A percentile compares a stretch with the other conserved stretches of the same genome.
phyloP scores from a whole-genome alignment of 768 basidiomycete species.

The Imleria badia region DNA sequence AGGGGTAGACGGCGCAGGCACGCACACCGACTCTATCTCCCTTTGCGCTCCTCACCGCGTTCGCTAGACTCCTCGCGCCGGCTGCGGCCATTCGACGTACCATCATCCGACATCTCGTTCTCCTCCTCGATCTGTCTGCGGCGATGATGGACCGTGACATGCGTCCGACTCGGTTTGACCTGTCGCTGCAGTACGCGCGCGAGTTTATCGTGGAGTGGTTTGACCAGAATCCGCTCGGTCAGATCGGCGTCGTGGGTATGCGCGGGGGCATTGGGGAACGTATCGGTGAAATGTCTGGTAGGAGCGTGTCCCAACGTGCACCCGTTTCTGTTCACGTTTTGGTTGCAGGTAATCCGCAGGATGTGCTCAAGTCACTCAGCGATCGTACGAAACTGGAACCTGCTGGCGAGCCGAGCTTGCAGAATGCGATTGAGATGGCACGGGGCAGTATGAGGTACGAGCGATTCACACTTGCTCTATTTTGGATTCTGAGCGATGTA shows the following conservation, averaged over 20 bases:
- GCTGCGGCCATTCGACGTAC: constrained; percentile 86
- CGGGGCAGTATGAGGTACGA: constrained; percentile 84
- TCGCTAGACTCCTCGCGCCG: constrained; percentile 74
- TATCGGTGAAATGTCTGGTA: constrained; percentile 91
- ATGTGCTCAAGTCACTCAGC: constrained; percentile 82
- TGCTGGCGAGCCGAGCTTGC: constrained; percentile 89
- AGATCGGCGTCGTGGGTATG: constrained; percentile 94
- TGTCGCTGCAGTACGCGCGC: constrained; percentile 85
- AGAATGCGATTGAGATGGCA: constrained; percentile 98
- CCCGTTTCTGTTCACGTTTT: constrained; percentile 1
- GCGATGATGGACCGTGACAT: constrained; percentile 97
- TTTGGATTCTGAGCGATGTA: constrained; percentile 32
- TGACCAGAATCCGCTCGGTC: constrained; percentile 97
- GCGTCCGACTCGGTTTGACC: constrained; percentile 90
- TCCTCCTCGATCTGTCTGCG: constrained; percentile 87
- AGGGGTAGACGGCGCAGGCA: constrained; percentile 82
- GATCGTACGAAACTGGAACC: constrained; percentile 90
- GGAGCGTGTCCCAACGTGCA: constrained; percentile 17
- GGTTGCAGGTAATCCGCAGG: constrained; percentile 85
- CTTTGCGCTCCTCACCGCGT: constrained; percentile 5
- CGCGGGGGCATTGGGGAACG: constrained; percentile 88
- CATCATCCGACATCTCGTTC: constrained; percentile 93
- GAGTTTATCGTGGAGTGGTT: constrained; percentile 97
- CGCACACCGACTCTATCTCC: constrained; percentile 17
- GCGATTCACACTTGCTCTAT: not conserved